A percentile compares a stretch with the other conserved stretches of the same genome.
Conservation (phyloP, 495 filamentous ascomycete genomes). For the Pseudomonodictys pantanalensis region DNA sequence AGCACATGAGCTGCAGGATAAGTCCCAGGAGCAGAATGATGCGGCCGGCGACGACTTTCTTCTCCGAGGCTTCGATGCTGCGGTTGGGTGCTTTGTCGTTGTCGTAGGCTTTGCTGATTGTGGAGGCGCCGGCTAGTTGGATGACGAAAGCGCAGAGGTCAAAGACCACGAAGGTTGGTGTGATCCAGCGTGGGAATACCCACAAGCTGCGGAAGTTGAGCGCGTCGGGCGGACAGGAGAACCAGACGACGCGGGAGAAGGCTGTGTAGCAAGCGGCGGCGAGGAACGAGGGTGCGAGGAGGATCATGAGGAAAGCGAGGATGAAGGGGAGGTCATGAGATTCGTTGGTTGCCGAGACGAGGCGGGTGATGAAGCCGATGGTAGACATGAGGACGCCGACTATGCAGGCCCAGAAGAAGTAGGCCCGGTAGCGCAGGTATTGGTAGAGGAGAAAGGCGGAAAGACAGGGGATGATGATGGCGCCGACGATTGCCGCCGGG, state of each 20-base stretch:
- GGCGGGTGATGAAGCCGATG: constrained; percentile 20
- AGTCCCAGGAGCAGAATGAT: constrained; percentile 22
- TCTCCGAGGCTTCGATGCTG: constrained; percentile 15
- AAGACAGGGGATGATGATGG: constrained; percentile 16
- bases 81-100: constrained; percentile 5
- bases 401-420: constrained; percentile 25
- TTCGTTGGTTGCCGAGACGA: constrained; percentile 19
- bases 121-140: constrained; percentile 15
- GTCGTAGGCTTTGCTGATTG: constrained; percentile 18
- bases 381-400: constrained; percentile 19
- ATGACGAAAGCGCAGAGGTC: constrained; percentile 26
- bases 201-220: constrained; percentile 22
- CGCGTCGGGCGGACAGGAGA: constrained; percentile 11
- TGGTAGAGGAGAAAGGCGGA: constrained; percentile 23
- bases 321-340: constrained; percentile 21
- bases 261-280: constrained; percentile 28
- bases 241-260: constrained; percentile 27
- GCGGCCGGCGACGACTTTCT: constrained; percentile 12
- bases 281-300: constrained; percentile 26
- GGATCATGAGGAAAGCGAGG: constrained; percentile 25
- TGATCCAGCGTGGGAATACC: constrained; percentile 25
- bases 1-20: constrained; percentile 23
- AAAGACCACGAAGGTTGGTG: constrained; percentile 25
- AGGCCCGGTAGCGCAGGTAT: constrained; percentile 25
- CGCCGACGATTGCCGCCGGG: constrained; percentile 19